Conservation (phyloP, 2,329 filamentous ascomycete species). For the Pezicula rhizophila region DNA sequence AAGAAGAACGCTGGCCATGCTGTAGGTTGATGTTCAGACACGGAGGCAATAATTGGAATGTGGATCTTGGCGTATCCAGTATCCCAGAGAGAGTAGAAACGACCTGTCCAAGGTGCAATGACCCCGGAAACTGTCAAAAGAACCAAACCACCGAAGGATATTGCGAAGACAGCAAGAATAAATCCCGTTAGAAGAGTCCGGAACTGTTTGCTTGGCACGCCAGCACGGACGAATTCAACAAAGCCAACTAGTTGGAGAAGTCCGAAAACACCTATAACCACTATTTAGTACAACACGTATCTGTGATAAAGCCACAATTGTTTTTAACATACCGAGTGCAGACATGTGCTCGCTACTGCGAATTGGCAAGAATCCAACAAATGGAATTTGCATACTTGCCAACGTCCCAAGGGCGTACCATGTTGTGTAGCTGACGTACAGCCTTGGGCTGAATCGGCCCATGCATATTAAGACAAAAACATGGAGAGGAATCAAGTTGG, state of each 20-base stretch:
- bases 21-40: slow-evolving; percentile 97
- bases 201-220: slow-evolving; percentile 88
- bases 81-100: slow-evolving; percentile 99
- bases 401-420: slow-evolving; percentile 96
- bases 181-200: slow-evolving; percentile 78
- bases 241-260: slow-evolving; percentile 90
- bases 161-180: slow-evolving; percentile 66
- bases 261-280: slow-evolving; percentile 78
- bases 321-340: slow-evolving; percentile 63
- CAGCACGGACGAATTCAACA: slow-evolving; percentile 83
- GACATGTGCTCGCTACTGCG: slow-evolving; percentile 99
- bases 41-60: slow-evolving; percentile 98
- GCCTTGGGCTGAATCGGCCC: slow-evolving; percentile 87
- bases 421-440: slow-evolving; percentile 95
- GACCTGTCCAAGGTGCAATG: slow-evolving; percentile 95
- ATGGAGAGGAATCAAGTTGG: slow-evolving; percentile 90
- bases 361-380: slow-evolving; percentile 94
- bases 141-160: slow-evolving; percentile 70
- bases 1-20: slow-evolving; percentile 99
- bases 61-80: slow-evolving; percentile 98
- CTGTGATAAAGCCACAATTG: neutral
- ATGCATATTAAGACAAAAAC: slow-evolving; percentile 92
- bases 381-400: slow-evolving; percentile 98
- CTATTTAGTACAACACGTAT: slow-evolving; percentile 10
- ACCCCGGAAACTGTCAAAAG: slow-evolving; percentile 84